A percentile compares a stretch with the other conserved stretches of the same genome.
These are phyloP conservation scores for Populus tomentosa DNA, from an alignment of 441 rosid species.

Conservation along the genomic window DNA sequence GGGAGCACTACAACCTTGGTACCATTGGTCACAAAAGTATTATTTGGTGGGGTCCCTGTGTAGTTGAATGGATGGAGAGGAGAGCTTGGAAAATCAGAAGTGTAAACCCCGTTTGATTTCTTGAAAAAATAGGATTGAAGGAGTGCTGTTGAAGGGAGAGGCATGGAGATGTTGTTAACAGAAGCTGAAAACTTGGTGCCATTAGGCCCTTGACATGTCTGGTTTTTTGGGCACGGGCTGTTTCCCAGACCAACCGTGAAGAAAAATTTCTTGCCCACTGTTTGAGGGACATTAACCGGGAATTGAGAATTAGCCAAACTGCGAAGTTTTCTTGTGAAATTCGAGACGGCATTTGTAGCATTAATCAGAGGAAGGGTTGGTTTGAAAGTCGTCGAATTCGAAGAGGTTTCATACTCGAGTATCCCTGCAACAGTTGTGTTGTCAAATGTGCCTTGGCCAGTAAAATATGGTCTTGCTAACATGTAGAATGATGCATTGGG, in stretches of 20 bases:
- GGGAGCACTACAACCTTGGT: conserved; percentile 47
- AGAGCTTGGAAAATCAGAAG: conserved; percentile 45
- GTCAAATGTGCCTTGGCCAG: conserved; percentile 55
- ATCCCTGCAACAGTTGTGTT: conserved; percentile 62
- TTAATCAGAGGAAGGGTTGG: conserved; percentile 51
- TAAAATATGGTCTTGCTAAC: conserved; percentile 64
- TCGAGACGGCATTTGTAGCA: conserved; percentile 39
- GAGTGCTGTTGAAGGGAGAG: conserved; percentile 41
- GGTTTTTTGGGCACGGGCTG: conserved; percentile 51
- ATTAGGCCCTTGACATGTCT: conserved; percentile 70
- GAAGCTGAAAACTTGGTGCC: conserved; percentile 57
- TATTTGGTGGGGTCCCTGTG: conserved; percentile 62
- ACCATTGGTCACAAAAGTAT: conserved; percentile 43
- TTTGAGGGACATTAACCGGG: conserved; percentile 54
- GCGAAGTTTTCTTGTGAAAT: conserved; percentile 36
- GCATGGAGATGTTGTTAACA: conserved; percentile 50
- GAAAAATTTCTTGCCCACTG: conserved; percentile 33
- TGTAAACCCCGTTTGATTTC: conserved; percentile 40
- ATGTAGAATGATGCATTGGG: conserved; percentile 57
- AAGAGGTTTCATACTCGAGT: conserved; percentile 42
- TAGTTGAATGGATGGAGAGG: conserved; percentile 51
- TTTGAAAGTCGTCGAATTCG: conserved; percentile 16
- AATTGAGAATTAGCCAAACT: conserved; percentile 44
- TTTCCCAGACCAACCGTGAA: conserved; percentile 63
- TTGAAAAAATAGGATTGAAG: conserved; percentile 44